Conservation (phyloP, 1,284 basidiomycete species). For the Albatrellus sp. region DNA sequence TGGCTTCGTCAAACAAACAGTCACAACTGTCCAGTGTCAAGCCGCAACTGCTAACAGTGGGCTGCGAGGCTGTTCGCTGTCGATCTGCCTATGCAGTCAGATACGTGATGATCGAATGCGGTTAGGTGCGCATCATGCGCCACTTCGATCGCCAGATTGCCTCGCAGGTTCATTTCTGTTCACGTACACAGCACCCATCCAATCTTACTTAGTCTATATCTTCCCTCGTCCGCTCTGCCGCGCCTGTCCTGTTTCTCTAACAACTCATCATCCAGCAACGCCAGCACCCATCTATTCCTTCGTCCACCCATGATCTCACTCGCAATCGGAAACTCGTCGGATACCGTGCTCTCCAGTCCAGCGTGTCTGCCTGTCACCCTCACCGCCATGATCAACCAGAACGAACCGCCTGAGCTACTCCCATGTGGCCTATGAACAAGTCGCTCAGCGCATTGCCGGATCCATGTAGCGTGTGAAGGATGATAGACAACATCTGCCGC, state of each 20-base stretch:
- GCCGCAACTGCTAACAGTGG: no score
- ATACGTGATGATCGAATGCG: no score
- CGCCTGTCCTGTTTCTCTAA: constrained; percentile 35
- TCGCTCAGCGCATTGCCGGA: constrained; percentile 42
- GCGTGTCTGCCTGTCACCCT: constrained; percentile 59
- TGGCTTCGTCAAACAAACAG: no score
- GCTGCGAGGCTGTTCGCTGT: no score
- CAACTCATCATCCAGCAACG: constrained; percentile 31
- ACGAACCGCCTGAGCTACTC: constrained; percentile 27
- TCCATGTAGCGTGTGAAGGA: constrained; percentile 52
- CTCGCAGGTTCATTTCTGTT: constrained; percentile 3
- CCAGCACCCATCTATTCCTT: constrained; percentile 18
- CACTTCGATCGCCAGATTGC: neutral
- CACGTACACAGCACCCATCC: constrained; percentile 32
- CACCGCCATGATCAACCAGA: constrained; percentile 64
- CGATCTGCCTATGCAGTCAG: no score
- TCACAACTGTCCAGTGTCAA: no score
- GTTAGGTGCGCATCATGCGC: no score
- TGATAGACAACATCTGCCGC: constrained; percentile 67
- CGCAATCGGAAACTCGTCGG: constrained; percentile 35
- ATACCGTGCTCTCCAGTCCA: constrained; percentile 45
- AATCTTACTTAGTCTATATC: constrained; percentile 58
- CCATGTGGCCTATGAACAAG: constrained; percentile 28
- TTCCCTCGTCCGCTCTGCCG: constrained; percentile 57
- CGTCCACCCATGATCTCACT: neutral